phyloP scores from a whole-genome alignment of 2,329 filamentous ascomycete genomes.

The Beauveria medogensis region DNA sequence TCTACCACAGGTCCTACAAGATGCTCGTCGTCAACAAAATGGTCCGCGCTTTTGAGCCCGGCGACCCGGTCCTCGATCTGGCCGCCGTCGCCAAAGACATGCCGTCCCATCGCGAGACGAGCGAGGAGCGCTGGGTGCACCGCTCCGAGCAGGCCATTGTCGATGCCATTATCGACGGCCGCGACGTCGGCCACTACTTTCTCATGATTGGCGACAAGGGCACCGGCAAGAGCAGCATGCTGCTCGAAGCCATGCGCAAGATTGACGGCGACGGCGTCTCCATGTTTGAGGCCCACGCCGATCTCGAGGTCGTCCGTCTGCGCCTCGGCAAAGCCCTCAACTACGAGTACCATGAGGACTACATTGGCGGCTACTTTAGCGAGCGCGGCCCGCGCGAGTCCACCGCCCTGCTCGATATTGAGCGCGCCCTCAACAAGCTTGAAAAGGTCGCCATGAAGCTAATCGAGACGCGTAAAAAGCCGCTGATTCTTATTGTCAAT shows the following conservation, averaged over 20 bases:
- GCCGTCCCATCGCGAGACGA: slow-evolving; percentile 33
- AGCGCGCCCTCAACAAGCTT: slow-evolving; percentile 93
- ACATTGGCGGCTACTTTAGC: slow-evolving; percentile 92
- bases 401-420: slow-evolving; percentile 87
- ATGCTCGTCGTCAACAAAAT: slow-evolving; percentile 86
- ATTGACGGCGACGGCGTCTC: slow-evolving; percentile 80
- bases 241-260: slow-evolving; percentile 90
- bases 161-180: slow-evolving; percentile 73
- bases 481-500: slow-evolving; percentile 90
- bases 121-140: slow-evolving; percentile 58
- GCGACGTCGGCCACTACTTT: slow-evolving; percentile 74
- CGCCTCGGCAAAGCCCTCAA: slow-evolving; percentile 88
- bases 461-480: slow-evolving; percentile 52
- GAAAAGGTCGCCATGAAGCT: slow-evolving; percentile 85
- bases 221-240: slow-evolving; percentile 93
- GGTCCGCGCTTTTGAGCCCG: slow-evolving; percentile 80
- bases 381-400: slow-evolving; percentile 88
- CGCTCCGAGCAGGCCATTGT: slow-evolving; percentile 76
- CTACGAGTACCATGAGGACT: slow-evolving; percentile 96
- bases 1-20: slow-evolving; percentile 83
- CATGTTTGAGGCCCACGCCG: slow-evolving; percentile 94
- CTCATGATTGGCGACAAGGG: slow-evolving; percentile 92
- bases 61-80: slow-evolving; percentile 80
- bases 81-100: slow-evolving; percentile 57
- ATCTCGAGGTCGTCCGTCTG: slow-evolving; percentile 90